These are phyloP conservation scores for Glonium stellatum DNA, from an alignment of 495 filamentous ascomycete species.

Conservation along the genomic window DNA sequence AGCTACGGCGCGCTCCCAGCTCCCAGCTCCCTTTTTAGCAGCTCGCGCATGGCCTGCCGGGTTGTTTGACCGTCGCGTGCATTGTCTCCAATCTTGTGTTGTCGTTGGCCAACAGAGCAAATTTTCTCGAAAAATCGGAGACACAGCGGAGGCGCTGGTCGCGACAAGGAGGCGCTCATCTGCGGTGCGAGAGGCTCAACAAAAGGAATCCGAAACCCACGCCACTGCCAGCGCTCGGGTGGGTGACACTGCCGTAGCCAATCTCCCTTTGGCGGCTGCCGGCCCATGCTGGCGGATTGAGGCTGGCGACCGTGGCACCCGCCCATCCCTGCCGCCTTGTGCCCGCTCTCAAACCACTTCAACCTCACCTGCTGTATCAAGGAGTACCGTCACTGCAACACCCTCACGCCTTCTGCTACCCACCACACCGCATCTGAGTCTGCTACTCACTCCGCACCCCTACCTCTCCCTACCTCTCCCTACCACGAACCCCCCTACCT, in stretches of 20 bases:
- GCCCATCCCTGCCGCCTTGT: background rate
- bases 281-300: no score
- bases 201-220: background rate
- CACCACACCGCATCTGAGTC: background rate
- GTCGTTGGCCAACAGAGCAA: no score
- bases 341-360: background rate
- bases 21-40: no score
- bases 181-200: background rate
- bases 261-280: no score
- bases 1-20: no score
- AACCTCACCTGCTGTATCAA: constrained; percentile 3
- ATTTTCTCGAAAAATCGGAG: no score
- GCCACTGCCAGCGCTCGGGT: background rate
- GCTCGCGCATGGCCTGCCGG: no score
- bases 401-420: background rate
- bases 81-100: no score
- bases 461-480: no score
- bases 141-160: background rate
- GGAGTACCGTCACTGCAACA: background rate
- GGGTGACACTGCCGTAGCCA: background rate
- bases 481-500: no score
- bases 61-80: no score
- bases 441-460: no score
- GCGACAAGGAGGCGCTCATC: background rate
- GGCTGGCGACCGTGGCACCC: background rate